Evolutionary conservation across 805 yeast species (phyloP).

Genomic region (Yarrowia osloensis): DNA sequence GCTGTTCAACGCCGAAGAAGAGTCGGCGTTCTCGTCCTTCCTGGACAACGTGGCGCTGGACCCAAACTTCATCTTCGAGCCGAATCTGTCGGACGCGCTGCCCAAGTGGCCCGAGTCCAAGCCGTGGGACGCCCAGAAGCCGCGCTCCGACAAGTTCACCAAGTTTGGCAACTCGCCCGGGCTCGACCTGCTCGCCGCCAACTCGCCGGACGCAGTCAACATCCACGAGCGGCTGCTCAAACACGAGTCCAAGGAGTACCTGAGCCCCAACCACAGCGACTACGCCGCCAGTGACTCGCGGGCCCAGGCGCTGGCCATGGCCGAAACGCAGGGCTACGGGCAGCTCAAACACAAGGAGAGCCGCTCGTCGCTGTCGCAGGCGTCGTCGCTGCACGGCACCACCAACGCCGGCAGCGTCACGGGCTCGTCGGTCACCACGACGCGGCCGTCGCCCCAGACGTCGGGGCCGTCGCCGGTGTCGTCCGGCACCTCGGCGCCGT

Average conservation of each 20-base stretch:
- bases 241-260: constrained; percentile 24
- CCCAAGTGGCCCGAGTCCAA: constrained; percentile 32
- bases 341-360: constrained; percentile 23
- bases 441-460: constrained; percentile 13
- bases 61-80: constrained; percentile 41
- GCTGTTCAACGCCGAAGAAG: constrained; percentile 40
- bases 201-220: constrained; percentile 24
- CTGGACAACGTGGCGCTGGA: constrained; percentile 41
- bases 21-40: constrained; percentile 40
- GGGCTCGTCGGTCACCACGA: constrained; percentile 16
- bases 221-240: constrained; percentile 25
- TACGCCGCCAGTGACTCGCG: constrained; percentile 20
- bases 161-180: constrained; percentile 30
- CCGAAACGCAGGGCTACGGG: constrained; percentile 20
- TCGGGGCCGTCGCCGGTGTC: constrained; percentile 19
- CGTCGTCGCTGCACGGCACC: not conserved
- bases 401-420: not conserved
- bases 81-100: constrained; percentile 38
- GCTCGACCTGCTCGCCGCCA: constrained; percentile 8
- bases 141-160: constrained; percentile 14
- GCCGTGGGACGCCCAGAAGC: not conserved
- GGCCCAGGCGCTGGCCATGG: constrained; percentile 27
- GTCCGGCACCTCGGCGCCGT: constrained; percentile 11
- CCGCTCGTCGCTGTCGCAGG: constrained; percentile 14
- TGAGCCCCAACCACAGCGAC: constrained; percentile 15